Percentiles rank a stretch among this genome's conserved stretches.
Conservation (phyloP, 106 monocot genomes). For the Acorus calamus region DNA sequence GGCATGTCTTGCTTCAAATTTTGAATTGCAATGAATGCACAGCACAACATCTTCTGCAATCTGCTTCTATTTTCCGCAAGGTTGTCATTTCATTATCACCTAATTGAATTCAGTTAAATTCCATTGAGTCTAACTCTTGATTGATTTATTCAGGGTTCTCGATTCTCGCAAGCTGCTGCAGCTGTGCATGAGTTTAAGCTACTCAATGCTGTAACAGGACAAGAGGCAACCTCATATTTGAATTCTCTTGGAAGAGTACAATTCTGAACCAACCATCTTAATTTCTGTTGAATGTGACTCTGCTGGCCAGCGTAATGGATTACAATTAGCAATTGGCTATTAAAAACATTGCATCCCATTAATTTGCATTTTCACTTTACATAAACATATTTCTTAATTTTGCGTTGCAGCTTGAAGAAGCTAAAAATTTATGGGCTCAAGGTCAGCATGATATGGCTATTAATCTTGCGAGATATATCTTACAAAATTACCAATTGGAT, state of each 20-base stretch:
- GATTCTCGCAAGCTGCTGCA: constrained; percentile 79
- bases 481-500: constrained; percentile 46
- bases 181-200: constrained; percentile 88
- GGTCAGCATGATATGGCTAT: constrained; percentile 91
- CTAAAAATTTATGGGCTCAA: constrained; percentile 77
- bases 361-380: background rate
- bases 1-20: constrained; percentile 72
- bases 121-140: background rate
- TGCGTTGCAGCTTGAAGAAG: constrained; percentile 79
- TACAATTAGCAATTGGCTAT: constrained; percentile 6
- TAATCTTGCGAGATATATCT: constrained; percentile 65
- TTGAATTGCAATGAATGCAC: constrained; percentile 68
- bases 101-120: too few relatives aligned
- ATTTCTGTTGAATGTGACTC: too few relatives aligned
- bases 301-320: too few relatives aligned
- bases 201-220: constrained; percentile 40
- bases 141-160: constrained; percentile 51
- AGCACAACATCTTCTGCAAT: constrained; percentile 63
- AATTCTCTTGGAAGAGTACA: constrained; percentile 67
- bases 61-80: constrained; percentile 84
- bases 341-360: background rate
- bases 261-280: too few relatives aligned
- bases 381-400: background rate
- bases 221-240: constrained; percentile 19
- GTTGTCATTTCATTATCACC: too few relatives aligned